Percentiles rank a stretch among this genome's conserved stretches.
phyloP scores from a whole-genome alignment of 257 asterid species.

The Solanum appendiculatum region DNA sequence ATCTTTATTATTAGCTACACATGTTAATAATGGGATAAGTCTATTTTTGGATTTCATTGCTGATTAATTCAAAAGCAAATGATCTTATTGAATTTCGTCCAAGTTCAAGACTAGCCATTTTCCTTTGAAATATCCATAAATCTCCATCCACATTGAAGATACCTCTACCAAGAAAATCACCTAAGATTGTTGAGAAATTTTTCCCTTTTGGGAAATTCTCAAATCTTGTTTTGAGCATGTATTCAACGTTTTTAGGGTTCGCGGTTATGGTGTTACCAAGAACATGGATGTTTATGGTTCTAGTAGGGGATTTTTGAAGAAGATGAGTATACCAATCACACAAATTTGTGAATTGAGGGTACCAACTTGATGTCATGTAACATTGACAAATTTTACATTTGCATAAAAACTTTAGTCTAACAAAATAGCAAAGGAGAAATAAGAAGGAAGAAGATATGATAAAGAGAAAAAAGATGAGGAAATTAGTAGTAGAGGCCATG shows the following conservation, averaged over 20 bases:
- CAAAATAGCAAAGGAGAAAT: not conserved
- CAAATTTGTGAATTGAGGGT: constrained; percentile 25
- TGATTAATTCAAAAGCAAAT: constrained; percentile 27
- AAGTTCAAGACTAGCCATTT: constrained; percentile 27
- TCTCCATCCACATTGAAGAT: constrained; percentile 42
- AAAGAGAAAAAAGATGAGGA: not conserved
- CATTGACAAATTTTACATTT: constrained; percentile 44
- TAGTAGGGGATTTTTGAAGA: constrained; percentile 40
- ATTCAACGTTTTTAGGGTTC: constrained; percentile 28
- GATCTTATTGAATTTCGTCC: constrained; percentile 12
- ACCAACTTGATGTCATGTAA: constrained; percentile 43
- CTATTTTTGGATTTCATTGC: constrained; percentile 18
- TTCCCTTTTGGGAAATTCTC: constrained; percentile 37
- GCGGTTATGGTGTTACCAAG: constrained; percentile 49
- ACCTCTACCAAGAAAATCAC: constrained; percentile 36
- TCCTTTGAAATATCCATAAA: constrained; percentile 29
- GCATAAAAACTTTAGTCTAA: constrained; percentile 23
- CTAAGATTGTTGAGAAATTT: constrained; percentile 27
- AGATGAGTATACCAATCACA: constrained; percentile 80
- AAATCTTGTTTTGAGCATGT: constrained; percentile 30
- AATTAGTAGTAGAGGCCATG: not conserved
- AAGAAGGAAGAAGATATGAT: not conserved
- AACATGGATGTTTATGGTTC: constrained; percentile 53
- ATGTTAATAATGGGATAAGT: constrained; percentile 20
- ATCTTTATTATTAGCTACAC: not conserved